Base-by-base conservation (phyloP, 1,284 basidiomycete genomes). In the Melampsora americana region DNA sequence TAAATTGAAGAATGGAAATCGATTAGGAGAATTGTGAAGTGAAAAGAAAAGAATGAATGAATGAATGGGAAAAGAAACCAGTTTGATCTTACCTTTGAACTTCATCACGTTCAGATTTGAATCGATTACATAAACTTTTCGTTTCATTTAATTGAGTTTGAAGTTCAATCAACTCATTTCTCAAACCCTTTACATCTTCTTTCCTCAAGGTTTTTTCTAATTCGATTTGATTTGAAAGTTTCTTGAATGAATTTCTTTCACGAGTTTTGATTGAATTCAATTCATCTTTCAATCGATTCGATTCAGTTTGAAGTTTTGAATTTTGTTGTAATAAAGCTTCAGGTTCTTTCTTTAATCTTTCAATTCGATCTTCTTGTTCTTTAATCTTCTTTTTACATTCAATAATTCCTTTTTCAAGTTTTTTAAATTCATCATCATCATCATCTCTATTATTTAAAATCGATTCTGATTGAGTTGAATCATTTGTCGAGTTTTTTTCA, bases 61-160 rank as follows among this genome's bases (percentile, higher is more conserved):
- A 53, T 53, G 50, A 56, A 7, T 28, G 7, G 53, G n/a, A n/a
- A n/a, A n/a, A n/a, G n/a, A n/a, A n/a, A n/a, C n/a, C n/a, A 14
- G 2, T 28, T 23, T 56, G 4, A 56, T 42, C 65, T 46, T n/a
- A 66, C 65, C 23, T 26, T 66, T 66, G 32, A 23, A 44, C 2
- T n/a, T 42, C 65, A 66, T 66, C 65, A 39, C 65, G 32, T 46
- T 66, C 65, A 46, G 16, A 35, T 18, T 26, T 46, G 1, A 42
- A 46, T n/a, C 30, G 4, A 6, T 6, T 30, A 46, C 5, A 66
- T 2, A 6, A 12, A n/a, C 5, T 28, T 20, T 11, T 46, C n/a
- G 1, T 23, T 6, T 46, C 5, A n/a, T 39, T 26, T 1, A 5
- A 35, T 7, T 46, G 6, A 4, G 5, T 35, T 30, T 66, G 30